phyloP scores from a whole-genome alignment of 257 asterid species.

The Solanum sitiens region DNA sequence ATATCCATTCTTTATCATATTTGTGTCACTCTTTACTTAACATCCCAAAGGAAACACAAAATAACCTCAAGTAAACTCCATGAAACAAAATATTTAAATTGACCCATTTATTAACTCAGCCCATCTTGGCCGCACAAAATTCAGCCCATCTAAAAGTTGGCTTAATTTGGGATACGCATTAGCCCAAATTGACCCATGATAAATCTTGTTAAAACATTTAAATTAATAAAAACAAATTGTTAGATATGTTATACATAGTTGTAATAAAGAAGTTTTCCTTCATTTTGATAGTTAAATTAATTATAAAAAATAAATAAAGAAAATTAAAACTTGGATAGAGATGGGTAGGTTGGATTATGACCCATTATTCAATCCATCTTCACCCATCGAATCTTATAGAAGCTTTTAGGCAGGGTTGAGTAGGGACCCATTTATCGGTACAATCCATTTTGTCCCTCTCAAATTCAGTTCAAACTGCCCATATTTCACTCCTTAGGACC shows the following conservation, averaged over 20 bases:
- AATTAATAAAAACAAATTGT: neutral
- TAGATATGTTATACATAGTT: neutral
- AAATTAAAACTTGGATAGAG: neutral
- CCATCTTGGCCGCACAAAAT: neutral
- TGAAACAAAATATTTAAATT: neutral
- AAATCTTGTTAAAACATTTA: neutral
- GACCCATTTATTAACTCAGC: neutral
- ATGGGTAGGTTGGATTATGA: neutral
- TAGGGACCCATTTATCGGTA: neutral
- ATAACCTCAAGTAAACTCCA: neutral
- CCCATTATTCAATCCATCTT: neutral
- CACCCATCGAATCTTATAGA: neutral
- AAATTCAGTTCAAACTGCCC: neutral
- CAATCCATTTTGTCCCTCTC: neutral
- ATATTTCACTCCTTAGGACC: neutral
- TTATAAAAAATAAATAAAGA: neutral
- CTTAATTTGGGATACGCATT: neutral
- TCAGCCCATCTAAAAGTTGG: neutral
- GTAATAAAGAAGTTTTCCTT: neutral
- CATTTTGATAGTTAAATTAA: neutral
- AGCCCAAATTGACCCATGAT: neutral
- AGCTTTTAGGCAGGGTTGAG: neutral
- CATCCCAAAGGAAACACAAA: neutral
- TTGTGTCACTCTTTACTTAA: neutral
- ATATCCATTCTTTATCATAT: neutral